Base-by-base conservation (phyloP, 2,329 filamentous ascomycete species). In the Hymenoscyphus repandus region DNA sequence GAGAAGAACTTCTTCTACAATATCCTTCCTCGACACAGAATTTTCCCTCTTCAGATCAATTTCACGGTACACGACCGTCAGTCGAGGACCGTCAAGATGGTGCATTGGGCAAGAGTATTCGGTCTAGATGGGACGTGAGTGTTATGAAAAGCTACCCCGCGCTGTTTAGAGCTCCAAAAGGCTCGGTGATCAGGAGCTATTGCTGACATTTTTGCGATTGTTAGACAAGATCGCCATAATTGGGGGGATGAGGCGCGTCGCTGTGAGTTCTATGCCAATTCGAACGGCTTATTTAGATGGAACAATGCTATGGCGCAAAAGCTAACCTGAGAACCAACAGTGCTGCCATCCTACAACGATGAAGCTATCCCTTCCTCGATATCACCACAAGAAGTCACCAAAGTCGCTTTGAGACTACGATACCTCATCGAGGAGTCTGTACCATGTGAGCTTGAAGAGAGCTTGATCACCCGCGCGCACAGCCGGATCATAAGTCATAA, bases 371-470 rank as follows among this genome's bases (percentile, higher is more conserved):
- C 82, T 38, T 83, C 88, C 10, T 82, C 86, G 27, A 83, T 92
- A 33, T 80, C 88, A 1, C 76, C 91, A 11, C 75, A 79, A 53
- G 86, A 93, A 62, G 91, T 96, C 55, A 96, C 92, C 54, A 91
- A 91, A 66, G 78, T 95, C 50, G 92, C 91, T 22, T 79, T 99
- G 13, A 88, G 90, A 51, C 76, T 99, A 57, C 95, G 92, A 62
- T 90, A 95, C 66, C 83, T 96, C 60, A 83, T 99, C 62, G 90
- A 96, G 69, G 81, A 90, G 66, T 85, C 90, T 49, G 81, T 99
- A 22, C 88, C 92, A 1, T 96, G 89, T 72, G 93, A 99, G 69
- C 77, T 99, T 36, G 85, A 93, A 51, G 82, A 88, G 43, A 76
- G 76, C 5, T 74, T 80, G 50, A 76, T 99, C 64, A 93, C 87